Evolutionary conservation across 1,139 yeast genomes (phyloP), one percentile per base, ranked within the genome.

Genomic region (Zhuliangozyma parablackwelliae): DNA sequence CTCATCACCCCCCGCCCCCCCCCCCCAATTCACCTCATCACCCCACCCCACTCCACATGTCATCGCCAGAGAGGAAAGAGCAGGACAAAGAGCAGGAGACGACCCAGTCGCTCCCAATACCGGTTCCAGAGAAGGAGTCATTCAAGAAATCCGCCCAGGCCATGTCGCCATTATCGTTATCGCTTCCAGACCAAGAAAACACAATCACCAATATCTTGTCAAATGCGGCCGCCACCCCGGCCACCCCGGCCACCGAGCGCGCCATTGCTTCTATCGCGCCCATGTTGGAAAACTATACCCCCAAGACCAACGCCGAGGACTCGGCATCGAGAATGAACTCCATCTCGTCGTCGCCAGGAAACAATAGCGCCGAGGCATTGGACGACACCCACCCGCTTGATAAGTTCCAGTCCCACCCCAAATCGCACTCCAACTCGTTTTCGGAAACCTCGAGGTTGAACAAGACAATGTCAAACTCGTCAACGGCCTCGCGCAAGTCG

Each of bases 221-320:
- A 28, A 26, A 38, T 29, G 7, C 24, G 13, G 28, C 24, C 10
- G 10, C 16, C 43, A 23, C 21, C 47, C 50, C 49, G 26, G 9
- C 58, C 3, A 49, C 59, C 2, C 69, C 64, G 2, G 65, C 63
- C 23, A 67, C 75, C 3, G 67, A 67, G 41, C 76, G 68, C 45
- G 90, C 92, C 5, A 80, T 83, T 64, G 90, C 86, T 3, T 75
- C 87, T 1, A 77, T 84, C 28, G 92, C 92, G 0, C 92, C 94
- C 2, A 82, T 83, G 59, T 59, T 84, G 33, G 85, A 82, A 54
- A 69, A 76, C 1, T 84, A 82, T 56, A 72, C 78, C 8, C 94
- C 94, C 4, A 83, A 82, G 53, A 75, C 89, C 1, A 77, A 82
- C 2, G 74, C 81, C 4, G 75, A 80, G 46, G 87, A 78, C 42